Base-by-base conservation (phyloP, 495 filamentous ascomycete genomes). In the Penicillium paxilli region DNA sequence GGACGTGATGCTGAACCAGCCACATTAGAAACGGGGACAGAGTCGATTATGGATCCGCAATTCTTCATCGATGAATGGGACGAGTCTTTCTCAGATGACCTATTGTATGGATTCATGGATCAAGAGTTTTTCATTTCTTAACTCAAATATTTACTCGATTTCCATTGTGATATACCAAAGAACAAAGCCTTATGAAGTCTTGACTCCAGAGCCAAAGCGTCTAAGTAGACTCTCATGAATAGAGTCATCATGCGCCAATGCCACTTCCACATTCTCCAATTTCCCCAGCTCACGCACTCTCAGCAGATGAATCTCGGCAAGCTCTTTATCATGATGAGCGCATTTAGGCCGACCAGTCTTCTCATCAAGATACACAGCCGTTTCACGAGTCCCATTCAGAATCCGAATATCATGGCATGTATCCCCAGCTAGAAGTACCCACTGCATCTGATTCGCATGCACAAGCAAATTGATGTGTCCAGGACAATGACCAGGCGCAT, bases 391-490 rank as follows among this genome's bases (percentile, higher is more conserved):
- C 5, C 67, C 66, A n/a, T 46, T 62, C 38, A 80, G 47, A 6
- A 80, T 64, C 19, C 77, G 60, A 2, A 57, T 49, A 49, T 82
- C 72, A 52, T 80, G 79, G 42, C 73, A 78, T 40, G 73, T 70
- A 61, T 80, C 77, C 1, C 72, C 78, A 14, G 63, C 77, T 0
- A 82, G 64, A 46, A 77, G 80, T 9, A 78, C 62, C 23, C 63
- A 74, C 24, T 44, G n/a, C 10, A 25, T 37, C 2, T 60, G 49
- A 0, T 47, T 58, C 1, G 64, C 41, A 0, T 70, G 67, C 8
- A 58, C 67, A 4, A 82, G 69, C 11, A 80, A 61, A 50, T 80
- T 80, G 30, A 78, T 63, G 50, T 82, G 78, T 0, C 76, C 77
- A 12, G 69, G 65, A 5, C 80, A 50, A 55, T 82, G 78, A 2